Evolutionary conservation across 352 stramenopile genomes (phyloP).

Genomic region (Pythium oligandrum): DNA sequence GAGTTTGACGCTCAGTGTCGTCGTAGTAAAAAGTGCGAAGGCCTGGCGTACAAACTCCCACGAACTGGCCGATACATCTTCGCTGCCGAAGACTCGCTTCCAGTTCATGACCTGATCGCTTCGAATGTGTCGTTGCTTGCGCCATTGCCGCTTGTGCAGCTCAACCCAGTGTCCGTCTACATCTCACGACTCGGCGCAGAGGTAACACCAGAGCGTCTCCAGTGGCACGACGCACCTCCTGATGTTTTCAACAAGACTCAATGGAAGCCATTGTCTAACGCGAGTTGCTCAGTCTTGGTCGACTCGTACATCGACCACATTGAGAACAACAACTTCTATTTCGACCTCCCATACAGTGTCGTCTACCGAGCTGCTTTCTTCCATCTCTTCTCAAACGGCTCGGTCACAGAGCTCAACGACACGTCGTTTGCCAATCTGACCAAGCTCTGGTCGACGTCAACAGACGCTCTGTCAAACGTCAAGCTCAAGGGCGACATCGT

Average conservation of each 20-base stretch:
- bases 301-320: slow-evolving; percentile 16
- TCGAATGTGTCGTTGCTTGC: no score
- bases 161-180: no score
- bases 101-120: no score
- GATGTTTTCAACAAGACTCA: slow-evolving; percentile 10
- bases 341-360: slow-evolving; percentile 9
- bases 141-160: no score
- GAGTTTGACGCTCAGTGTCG: slow-evolving; percentile 6
- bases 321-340: slow-evolving; percentile 14
- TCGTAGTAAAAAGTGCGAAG: slow-evolving; percentile 2
- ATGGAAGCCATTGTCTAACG: background rate
- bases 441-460: slow-evolving; percentile 6
- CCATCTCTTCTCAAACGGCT: slow-evolving; percentile 16
- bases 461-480: background rate
- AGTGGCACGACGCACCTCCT: no score
- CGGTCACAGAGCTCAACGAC: slow-evolving; percentile 14
- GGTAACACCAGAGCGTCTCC: no score
- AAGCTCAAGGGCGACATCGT: slow-evolving; percentile 17
- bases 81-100: slow-evolving; percentile 14
- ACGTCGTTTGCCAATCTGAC: slow-evolving; percentile 6
- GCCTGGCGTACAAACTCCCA: slow-evolving; percentile 6
- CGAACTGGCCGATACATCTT: slow-evolving; percentile 1
- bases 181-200: no score
- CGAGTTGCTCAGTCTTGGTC: slow-evolving; percentile 8
- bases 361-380: slow-evolving; percentile 19